Percentiles rank a stretch among this genome's conserved stretches.
phyloP scores from a whole-genome alignment of 257 asterid genomes.

The Jacaranda copaia region DNA sequence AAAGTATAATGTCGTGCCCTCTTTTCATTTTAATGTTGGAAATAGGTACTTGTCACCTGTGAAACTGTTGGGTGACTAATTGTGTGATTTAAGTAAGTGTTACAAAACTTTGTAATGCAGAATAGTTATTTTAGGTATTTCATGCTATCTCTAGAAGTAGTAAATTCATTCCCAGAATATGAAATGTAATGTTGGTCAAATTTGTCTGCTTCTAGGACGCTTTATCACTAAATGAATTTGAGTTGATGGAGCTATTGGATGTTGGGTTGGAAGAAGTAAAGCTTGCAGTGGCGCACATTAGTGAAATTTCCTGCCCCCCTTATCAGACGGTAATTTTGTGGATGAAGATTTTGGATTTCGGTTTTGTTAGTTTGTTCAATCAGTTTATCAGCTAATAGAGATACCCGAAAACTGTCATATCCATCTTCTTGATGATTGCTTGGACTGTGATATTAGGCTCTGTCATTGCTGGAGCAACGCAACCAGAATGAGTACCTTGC shows the following conservation, averaged over 20 bases:
- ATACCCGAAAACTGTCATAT: conserved; percentile 8
- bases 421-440: conserved; percentile 27
- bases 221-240: conserved; percentile 72
- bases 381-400: not conserved
- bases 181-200: conserved; percentile 4
- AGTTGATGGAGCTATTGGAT: conserved; percentile 88
- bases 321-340: conserved; percentile 65
- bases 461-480: conserved; percentile 69
- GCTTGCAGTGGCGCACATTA: conserved; percentile 63
- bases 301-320: conserved; percentile 81
- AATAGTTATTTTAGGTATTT: not conserved
- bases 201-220: conserved; percentile 65
- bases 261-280: conserved; percentile 74
- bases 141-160: not conserved
- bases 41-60: not conserved
- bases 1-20: not conserved
- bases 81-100: not conserved
- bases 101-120: not conserved
- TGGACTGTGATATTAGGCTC: conserved; percentile 54
- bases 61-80: not conserved
- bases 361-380: conserved; percentile 14
- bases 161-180: not conserved
- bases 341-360: not conserved
- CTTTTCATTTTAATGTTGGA: not conserved
- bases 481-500: conserved; percentile 62